phyloP scores from a whole-genome alignment of 2,329 filamentous ascomycete species.

The Calonectria fujianensis region DNA sequence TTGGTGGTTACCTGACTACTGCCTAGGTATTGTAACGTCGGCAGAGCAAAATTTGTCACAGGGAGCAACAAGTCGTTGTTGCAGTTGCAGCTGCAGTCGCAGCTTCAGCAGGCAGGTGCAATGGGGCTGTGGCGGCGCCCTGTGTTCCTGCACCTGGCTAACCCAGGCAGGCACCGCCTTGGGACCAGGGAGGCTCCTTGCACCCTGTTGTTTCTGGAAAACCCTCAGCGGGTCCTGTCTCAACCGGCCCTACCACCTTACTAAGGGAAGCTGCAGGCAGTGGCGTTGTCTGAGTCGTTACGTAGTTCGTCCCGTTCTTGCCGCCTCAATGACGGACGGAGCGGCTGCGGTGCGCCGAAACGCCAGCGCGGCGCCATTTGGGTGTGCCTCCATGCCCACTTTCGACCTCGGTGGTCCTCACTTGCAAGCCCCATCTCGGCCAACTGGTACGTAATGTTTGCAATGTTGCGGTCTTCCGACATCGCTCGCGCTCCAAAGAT shows the following conservation, averaged over 20 bases:
- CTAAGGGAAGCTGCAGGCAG: conserved; percentile 33
- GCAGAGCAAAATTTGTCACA: conserved; percentile 7
- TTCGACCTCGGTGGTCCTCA: neutral
- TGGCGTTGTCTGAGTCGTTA: conserved; percentile 37
- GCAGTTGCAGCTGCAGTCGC: neutral
- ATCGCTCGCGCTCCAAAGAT: conserved; percentile 7
- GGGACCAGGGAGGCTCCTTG: conserved; percentile 21
- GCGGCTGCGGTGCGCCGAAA: conserved; percentile 24
- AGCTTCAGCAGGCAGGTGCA: conserved; percentile 27
- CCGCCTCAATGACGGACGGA: conserved; percentile 31
- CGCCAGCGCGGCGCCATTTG: conserved; percentile 21
- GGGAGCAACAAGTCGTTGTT: neutral
- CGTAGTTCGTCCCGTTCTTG: conserved; percentile 40
- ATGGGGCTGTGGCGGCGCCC: conserved; percentile 39
- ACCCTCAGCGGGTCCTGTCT: conserved; percentile 34
- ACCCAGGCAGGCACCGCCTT: conserved; percentile 31
- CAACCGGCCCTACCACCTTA: neutral
- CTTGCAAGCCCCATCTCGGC: neutral
- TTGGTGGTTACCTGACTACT: neutral
- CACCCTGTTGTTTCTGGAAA: conserved; percentile 46
- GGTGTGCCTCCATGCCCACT: conserved; percentile 19
- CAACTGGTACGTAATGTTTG: conserved; percentile 26
- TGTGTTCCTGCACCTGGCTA: conserved; percentile 43
- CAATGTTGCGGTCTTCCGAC: conserved; percentile 11
- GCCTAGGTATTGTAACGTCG: neutral